Conservation (phyloP, 2,329 filamentous ascomycete genomes). For the Chaetomiaceae sp. region DNA sequence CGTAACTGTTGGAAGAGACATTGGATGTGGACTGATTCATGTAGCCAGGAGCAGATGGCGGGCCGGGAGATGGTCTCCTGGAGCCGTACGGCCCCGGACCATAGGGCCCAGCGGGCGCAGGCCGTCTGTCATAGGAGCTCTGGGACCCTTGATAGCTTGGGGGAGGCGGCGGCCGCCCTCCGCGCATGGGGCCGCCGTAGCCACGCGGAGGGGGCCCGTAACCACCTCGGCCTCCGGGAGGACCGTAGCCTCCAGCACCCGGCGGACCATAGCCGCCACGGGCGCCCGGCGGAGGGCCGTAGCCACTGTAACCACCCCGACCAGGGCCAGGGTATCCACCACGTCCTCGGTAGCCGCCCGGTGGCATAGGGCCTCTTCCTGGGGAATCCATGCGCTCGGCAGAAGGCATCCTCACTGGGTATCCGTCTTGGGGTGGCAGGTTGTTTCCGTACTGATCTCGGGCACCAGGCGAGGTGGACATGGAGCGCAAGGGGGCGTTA, state of each 20-base stretch:
- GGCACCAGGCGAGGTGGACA: constrained; percentile 23
- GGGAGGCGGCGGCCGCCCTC: constrained; percentile 40
- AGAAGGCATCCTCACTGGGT: constrained; percentile 44
- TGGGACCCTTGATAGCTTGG: constrained; percentile 38
- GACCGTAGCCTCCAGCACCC: constrained; percentile 35
- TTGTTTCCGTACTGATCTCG: constrained; percentile 63
- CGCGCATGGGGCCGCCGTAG: constrained; percentile 34
- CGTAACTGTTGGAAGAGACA: constrained; percentile 36
- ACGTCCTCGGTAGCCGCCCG: constrained; percentile 47
- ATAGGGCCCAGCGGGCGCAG: constrained; percentile 36
- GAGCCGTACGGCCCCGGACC: constrained; percentile 30
- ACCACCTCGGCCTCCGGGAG: constrained; percentile 39
- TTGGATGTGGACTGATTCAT: constrained; percentile 36
- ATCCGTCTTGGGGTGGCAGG: constrained; percentile 41
- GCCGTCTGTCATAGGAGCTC: constrained; percentile 36
- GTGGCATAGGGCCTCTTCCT: constrained; percentile 39
- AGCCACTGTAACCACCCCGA: constrained; percentile 36
- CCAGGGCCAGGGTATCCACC: constrained; percentile 43
- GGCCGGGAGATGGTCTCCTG: constrained; percentile 36
- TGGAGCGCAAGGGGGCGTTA: constrained; percentile 38
- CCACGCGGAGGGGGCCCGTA: constrained; percentile 42
- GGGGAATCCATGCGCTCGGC: constrained; percentile 46
- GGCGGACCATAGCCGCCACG: constrained; percentile 32
- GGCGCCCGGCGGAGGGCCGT: constrained; percentile 38
- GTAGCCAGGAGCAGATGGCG: constrained; percentile 34